Percentiles rank a stretch among this genome's conserved stretches.
phyloP scores from a whole-genome alignment of 2,329 filamentous ascomycete genomes.

The Phialemoniopsis sp. region DNA sequence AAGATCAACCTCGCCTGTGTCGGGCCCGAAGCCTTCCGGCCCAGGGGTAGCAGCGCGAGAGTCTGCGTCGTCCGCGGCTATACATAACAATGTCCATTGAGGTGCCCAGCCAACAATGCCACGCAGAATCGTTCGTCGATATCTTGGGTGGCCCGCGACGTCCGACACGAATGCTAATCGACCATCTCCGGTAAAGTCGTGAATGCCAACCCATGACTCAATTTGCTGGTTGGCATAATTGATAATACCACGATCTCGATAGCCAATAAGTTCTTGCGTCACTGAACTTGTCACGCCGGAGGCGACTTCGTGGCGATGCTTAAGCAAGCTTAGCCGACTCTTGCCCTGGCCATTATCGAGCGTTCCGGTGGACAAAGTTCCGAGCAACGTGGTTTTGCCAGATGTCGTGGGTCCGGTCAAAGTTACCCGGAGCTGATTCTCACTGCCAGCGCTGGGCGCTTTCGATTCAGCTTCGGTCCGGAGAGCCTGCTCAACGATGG shows the following conservation, averaged over 20 bases:
- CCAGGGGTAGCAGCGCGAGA: slow-evolving; percentile 10
- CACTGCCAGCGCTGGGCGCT: too few relatives aligned
- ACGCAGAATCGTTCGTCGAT: slow-evolving; percentile 81
- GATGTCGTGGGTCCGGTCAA: slow-evolving; percentile 85
- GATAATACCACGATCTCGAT: slow-evolving; percentile 57
- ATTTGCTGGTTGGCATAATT: slow-evolving; percentile 87
- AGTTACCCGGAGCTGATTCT: slow-evolving; percentile 77
- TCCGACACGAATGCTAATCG: slow-evolving; percentile 87
- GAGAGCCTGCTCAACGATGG: too few relatives aligned
- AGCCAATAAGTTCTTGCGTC: slow-evolving; percentile 89
- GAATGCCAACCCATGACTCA: slow-evolving; percentile 91
- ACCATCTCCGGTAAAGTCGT: slow-evolving; percentile 68
- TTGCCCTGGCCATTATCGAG: slow-evolving; percentile 91
- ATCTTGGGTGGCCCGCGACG: slow-evolving; percentile 86
- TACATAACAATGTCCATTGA: slow-evolving; percentile 87
- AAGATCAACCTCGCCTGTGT: slow-evolving; percentile 60
- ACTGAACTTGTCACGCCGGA: slow-evolving; percentile 93
- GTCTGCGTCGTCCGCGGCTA: slow-evolving; percentile 73
- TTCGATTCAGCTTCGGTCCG: too few relatives aligned
- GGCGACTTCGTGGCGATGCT: slow-evolving; percentile 87
- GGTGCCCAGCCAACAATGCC: slow-evolving; percentile 94
- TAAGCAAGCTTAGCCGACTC: slow-evolving; percentile 81
- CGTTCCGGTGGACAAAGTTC: slow-evolving; percentile 81
- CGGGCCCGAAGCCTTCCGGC: slow-evolving; percentile 33
- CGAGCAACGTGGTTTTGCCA: slow-evolving; percentile 87